Percentiles rank a stretch among this genome's conserved stretches.
Evolutionary conservation across 768 basidiomycete genomes (phyloP).

Genomic region (Boletellus emodensis): DNA sequence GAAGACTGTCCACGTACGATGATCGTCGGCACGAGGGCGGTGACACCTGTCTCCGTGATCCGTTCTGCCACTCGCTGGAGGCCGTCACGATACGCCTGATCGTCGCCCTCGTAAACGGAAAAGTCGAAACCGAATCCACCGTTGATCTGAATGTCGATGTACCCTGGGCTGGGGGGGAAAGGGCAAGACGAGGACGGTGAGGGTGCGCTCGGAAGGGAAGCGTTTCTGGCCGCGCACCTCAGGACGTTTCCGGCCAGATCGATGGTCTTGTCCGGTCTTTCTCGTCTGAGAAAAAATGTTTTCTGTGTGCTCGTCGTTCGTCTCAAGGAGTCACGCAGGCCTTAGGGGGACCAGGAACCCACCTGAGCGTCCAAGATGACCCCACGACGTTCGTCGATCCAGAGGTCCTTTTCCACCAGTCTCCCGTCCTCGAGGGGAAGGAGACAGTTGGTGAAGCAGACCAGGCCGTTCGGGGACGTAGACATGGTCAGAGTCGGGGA

Average conservation of each 20-base stretch:
- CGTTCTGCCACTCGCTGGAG: slow-evolving; percentile 67
- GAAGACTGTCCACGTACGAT: slow-evolving; percentile 47
- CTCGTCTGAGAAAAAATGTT: slow-evolving; percentile 60
- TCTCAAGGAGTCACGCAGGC: background rate
- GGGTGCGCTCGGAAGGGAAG: slow-evolving; percentile 2
- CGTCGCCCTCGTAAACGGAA: slow-evolving; percentile 72
- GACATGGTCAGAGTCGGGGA: slow-evolving; percentile 18
- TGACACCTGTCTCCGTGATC: slow-evolving; percentile 85
- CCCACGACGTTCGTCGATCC: slow-evolving; percentile 75
- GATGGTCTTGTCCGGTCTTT: slow-evolving; percentile 59
- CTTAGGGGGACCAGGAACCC: slow-evolving; percentile 2
- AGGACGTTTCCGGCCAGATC: slow-evolving; percentile 77
- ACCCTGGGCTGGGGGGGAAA: slow-evolving; percentile 58
- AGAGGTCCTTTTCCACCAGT: slow-evolving; percentile 69
- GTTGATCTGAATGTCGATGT: slow-evolving; percentile 87
- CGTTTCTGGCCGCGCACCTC: slow-evolving; percentile 39
- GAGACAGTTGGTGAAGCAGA: slow-evolving; percentile 87
- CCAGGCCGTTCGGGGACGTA: slow-evolving; percentile 50
- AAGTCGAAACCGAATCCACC: slow-evolving; percentile 89
- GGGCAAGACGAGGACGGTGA: no score
- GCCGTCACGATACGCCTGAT: slow-evolving; percentile 62
- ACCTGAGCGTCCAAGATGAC: slow-evolving; percentile 76
- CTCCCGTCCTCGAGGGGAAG: slow-evolving; percentile 77
- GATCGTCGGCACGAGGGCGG: slow-evolving; percentile 66
- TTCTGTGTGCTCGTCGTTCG: slow-evolving; percentile 36